phyloP scores from a whole-genome alignment of 352 stramenopile species.

The Pythium pyrilobum region DNA sequence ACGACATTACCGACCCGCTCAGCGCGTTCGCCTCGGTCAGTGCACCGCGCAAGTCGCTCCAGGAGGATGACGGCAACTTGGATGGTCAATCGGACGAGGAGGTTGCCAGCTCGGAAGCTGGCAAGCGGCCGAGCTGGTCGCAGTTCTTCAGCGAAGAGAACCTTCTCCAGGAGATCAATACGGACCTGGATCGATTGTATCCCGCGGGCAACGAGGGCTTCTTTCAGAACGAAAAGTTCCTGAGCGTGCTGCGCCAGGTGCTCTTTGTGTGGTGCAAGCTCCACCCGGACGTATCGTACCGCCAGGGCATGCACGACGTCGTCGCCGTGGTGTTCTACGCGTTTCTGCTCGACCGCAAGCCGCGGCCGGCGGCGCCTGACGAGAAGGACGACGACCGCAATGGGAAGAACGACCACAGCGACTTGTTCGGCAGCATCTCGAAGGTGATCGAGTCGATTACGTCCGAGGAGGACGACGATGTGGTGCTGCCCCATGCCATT shows the following conservation, averaged over 20 bases:
- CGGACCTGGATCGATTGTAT: slow-evolving; percentile 70
- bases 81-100: background rate
- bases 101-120: background rate
- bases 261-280: slow-evolving; percentile 83
- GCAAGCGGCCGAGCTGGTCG: slow-evolving; percentile 29
- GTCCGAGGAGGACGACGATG: background rate
- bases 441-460: background rate
- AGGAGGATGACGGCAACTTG: too few relatives aligned
- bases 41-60: too few relatives aligned
- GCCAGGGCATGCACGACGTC: slow-evolving; percentile 84
- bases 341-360: slow-evolving; percentile 29
- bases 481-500: slow-evolving; percentile 28
- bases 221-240: slow-evolving; percentile 66
- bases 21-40: slow-evolving; percentile 27
- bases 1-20: slow-evolving; percentile 41
- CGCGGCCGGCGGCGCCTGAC: slow-evolving; percentile 6
- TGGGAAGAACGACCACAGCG: background rate
- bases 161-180: slow-evolving; percentile 79
- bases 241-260: slow-evolving; percentile 62
- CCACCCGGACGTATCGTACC: slow-evolving; percentile 76
- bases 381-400: background rate
- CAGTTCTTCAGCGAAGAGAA: slow-evolving; percentile 70
- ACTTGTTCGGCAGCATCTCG: slow-evolving; percentile 16
- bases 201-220: slow-evolving; percentile 66
- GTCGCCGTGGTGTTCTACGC: slow-evolving; percentile 73